Percentiles rank a stretch among this genome's conserved stretches.
phyloP scores from a whole-genome alignment of 768 basidiomycete genomes.

The Cystofilobasidium bisporidii region DNA sequence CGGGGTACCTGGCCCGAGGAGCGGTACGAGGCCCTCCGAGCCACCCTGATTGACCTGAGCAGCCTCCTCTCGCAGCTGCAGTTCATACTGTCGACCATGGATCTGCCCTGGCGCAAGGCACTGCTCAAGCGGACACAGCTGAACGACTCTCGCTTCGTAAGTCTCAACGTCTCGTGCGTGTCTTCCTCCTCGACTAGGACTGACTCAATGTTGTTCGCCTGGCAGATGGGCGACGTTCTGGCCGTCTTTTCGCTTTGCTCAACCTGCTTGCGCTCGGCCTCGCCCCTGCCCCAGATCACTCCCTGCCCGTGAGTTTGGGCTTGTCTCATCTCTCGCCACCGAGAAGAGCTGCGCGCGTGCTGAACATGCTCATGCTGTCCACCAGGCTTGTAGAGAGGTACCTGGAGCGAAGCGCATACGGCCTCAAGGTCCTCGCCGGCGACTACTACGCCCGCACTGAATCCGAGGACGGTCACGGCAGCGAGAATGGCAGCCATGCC shows the following conservation, averaged over 20 bases:
- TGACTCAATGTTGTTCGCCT: neutral
- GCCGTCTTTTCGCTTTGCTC: slow-evolving; percentile 75
- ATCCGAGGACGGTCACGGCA: slow-evolving; percentile 1
- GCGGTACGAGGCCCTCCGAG: slow-evolving; percentile 28
- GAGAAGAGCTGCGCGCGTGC: too few relatives aligned
- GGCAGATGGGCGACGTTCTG: slow-evolving; percentile 59
- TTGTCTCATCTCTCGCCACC: neutral
- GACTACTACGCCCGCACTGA: neutral
- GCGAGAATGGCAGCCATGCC: slow-evolving; percentile 6
- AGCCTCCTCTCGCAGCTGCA: slow-evolving; percentile 62
- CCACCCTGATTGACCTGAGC: slow-evolving; percentile 51
- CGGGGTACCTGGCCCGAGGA: slow-evolving; percentile 23
- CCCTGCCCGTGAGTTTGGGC: slow-evolving; percentile 55
- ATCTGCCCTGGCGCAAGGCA: slow-evolving; percentile 66
- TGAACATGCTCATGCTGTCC: neutral
- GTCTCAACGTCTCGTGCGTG: neutral
- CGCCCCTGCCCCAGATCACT: slow-evolving; percentile 73
- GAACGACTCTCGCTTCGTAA: slow-evolving; percentile 60
- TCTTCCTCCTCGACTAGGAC: neutral
- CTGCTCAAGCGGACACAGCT: slow-evolving; percentile 66
- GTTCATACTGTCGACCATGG: slow-evolving; percentile 61
- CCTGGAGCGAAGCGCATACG: slow-evolving; percentile 9
- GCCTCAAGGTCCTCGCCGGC: slow-evolving; percentile 15
- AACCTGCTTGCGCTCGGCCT: slow-evolving; percentile 60
- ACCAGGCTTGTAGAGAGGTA: neutral